Evolutionary conservation across 208 protist genomes (phyloP).

Genomic region (Trypanosoma cruzi): DNA sequence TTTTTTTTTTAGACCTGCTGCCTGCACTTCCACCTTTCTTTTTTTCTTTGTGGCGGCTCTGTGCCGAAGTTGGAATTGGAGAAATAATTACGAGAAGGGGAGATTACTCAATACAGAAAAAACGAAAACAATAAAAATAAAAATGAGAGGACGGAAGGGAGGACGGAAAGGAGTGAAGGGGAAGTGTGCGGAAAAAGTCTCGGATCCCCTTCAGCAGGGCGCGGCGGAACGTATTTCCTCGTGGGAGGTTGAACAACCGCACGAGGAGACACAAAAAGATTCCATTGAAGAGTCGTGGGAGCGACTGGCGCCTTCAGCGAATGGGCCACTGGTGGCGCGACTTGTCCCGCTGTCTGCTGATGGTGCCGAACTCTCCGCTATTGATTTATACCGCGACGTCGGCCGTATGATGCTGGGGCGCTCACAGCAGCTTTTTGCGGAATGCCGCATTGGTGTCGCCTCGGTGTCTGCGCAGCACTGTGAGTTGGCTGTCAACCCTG

Average conservation of each 20-base stretch:
- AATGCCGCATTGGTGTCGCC: constrained; percentile 55
- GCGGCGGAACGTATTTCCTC: constrained; percentile 20
- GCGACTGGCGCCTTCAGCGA: constrained; percentile 61
- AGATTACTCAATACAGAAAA: neutral
- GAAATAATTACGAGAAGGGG: neutral
- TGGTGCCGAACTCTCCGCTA: constrained; percentile 9
- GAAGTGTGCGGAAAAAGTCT: too few relatives aligned
- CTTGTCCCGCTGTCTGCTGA: constrained; percentile 49
- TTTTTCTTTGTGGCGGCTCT: too few relatives aligned
- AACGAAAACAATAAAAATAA: neutral
- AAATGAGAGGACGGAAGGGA: neutral
- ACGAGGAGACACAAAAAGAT: neutral
- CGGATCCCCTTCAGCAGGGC: neutral
- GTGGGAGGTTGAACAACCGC: constrained; percentile 16
- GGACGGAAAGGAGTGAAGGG: too few relatives aligned
- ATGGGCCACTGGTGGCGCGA: constrained; percentile 69
- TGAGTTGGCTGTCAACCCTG: constrained; percentile 56
- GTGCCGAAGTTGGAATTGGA: too few relatives aligned
- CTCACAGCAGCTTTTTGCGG: constrained; percentile 58
- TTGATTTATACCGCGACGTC: constrained; percentile 54
- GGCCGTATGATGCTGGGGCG: constrained; percentile 58
- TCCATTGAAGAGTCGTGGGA: constrained; percentile 76
- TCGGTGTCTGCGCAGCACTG: constrained; percentile 79
- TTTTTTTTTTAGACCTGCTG: too few relatives aligned
- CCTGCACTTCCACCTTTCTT: too few relatives aligned